phyloP scores from a whole-genome alignment of 257 asterid species.

The Datura wrightii region DNA sequence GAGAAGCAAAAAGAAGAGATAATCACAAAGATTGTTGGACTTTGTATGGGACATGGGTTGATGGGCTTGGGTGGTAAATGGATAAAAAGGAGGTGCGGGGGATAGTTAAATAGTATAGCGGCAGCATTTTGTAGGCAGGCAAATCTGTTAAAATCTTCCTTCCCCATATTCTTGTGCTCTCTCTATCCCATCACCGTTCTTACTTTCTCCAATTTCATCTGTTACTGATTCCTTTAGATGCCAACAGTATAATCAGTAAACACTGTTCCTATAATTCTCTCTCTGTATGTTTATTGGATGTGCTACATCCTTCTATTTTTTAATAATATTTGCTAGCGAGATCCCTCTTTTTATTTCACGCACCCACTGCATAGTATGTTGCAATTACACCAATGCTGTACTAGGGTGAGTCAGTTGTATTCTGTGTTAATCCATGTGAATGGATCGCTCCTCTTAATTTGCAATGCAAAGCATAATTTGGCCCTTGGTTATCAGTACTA shows the following conservation, averaged over 20 bases:
- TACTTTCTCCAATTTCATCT: not conserved
- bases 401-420: constrained; percentile 23
- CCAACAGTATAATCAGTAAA: not conserved
- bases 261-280: not conserved
- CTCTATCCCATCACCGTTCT: not conserved
- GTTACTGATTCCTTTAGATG: not conserved
- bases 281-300: constrained; percentile 21
- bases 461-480: not conserved
- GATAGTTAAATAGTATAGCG: not conserved
- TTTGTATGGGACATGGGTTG: not conserved
- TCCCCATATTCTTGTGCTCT: not conserved
- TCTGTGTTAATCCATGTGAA: constrained; percentile 27
- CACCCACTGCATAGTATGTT: not conserved
- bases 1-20: not conserved
- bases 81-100: not conserved
- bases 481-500: constrained; percentile 32
- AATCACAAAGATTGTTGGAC: not conserved
- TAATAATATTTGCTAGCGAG: not conserved
- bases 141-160: not conserved
- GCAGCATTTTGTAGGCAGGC: not conserved
- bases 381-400: constrained; percentile 15
- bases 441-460: constrained; percentile 29
- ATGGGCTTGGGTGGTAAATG: not conserved
- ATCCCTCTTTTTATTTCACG: not conserved
- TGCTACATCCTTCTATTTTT: not conserved